Base-by-base conservation (phyloP, 2,329 filamentous ascomycete genomes). In the Nothomitra cinnamomea region DNA sequence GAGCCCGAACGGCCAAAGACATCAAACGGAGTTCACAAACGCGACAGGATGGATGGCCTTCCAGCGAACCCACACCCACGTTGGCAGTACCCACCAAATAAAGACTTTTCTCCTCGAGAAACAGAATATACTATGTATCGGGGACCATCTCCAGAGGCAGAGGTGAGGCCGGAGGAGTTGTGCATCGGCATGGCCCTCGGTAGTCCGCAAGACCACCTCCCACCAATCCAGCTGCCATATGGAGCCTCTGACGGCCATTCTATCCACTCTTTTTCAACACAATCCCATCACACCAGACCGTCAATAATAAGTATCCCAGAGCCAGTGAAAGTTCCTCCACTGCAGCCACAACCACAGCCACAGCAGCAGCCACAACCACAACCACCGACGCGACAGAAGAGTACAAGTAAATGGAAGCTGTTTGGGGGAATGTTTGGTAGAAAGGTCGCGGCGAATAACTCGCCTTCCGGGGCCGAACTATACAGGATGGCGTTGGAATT, bases 101-200 rank as follows among this genome's bases (percentile, higher is more conserved):
- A 51, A 25, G 54, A 15, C 10, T 51, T 19, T 24, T 22, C 45
- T 10, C 24, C 52, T 54, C 45, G 41, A 13, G 25, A n/a, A 41
- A 3, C 25, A n/a, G 21, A 21, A n/a, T 47, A 21, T 13, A 25
- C 6, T 21, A 13, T 25, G 19, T 32, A 15, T 22, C 21, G 21
- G 35, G 28, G 38, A 24, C 42, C 35, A 25, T 41, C 21, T 41
- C n/a, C 43, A 25, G 43, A 47, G 12, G 12, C 43, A 25, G 52
- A 43, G 2, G 59, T 70, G 52, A 64, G 62, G 28, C 70, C 71
- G 1, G 66, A 69, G 6, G 70, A 71, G 45, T 67, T 70, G 56
- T 72, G 70, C 59, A 87, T 88, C 57, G 85, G 85, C 8, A 81
- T 88, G 73, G 84, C 84, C 1, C 67, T 87, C 54, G 84, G 83